These are phyloP conservation scores for Kentomonas sorsogonicus DNA, from an alignment of 208 protist genomes.

Conservation along the genomic window DNA sequence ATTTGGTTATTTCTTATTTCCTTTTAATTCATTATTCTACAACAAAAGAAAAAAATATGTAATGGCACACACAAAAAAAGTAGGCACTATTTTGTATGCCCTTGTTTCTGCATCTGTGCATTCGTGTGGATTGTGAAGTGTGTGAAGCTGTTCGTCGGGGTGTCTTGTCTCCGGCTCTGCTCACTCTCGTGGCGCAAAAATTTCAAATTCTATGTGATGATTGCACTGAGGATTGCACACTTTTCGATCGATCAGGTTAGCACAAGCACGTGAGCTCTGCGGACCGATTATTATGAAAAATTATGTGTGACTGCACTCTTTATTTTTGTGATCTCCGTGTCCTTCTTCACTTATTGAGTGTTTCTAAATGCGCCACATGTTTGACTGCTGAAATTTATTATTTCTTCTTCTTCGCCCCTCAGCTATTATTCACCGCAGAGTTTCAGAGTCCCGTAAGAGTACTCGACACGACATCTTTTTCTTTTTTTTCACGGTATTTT, in stretches of 20 bases:
- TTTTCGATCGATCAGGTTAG: neutral
- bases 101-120: conserved; percentile 1
- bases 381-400: too few species aligned
- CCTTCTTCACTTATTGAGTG: too few species aligned
- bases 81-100: conserved; percentile 7
- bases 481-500: conserved; percentile 5
- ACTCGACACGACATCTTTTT: neutral
- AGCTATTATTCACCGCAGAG: too few species aligned
- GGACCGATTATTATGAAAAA: too few species aligned
- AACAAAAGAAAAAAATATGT: conserved; percentile 16
- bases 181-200: neutral
- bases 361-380: too few species aligned
- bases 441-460: too few species aligned
- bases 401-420: too few species aligned
- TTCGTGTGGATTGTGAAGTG: neutral
- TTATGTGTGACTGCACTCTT: too few species aligned
- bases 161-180: neutral
- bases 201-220: neutral
- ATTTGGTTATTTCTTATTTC: conserved; percentile 18
- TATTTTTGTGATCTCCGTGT: neutral
- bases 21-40: conserved; percentile 5
- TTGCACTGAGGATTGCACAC: neutral
- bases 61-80: neutral
- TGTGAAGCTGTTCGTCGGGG: neutral
- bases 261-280: too few species aligned